Conservation (phyloP, 345 rosid species). For the Populus ilicifolia region DNA sequence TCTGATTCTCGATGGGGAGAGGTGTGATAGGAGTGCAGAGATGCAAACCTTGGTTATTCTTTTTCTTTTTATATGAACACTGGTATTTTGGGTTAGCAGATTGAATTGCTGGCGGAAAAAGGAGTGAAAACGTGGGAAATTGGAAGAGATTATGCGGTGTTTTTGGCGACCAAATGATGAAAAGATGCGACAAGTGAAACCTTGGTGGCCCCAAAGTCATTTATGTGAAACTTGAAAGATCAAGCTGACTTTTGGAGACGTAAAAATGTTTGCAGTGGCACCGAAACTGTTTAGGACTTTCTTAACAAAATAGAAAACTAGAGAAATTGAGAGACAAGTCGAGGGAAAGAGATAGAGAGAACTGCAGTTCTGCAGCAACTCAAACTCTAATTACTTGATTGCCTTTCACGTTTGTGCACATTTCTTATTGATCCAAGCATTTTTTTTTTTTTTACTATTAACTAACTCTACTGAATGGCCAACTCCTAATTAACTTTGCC, state of each 20-base stretch:
- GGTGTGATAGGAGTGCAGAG: not conserved
- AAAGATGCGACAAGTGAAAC: not conserved
- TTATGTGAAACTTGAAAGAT: not conserved
- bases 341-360: too few relatives aligned
- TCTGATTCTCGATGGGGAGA: slow-evolving; percentile 16
- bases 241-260: too few relatives aligned
- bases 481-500: too few relatives aligned
- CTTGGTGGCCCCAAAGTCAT: not conserved
- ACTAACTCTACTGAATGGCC: too few relatives aligned
- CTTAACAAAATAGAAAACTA: too few relatives aligned
- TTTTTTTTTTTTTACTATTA: too few relatives aligned
- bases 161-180: not conserved
- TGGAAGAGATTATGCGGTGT: not conserved
- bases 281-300: not conserved
- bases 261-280: not conserved
- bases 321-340: too few relatives aligned
- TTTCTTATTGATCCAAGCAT: too few relatives aligned
- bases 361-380: too few relatives aligned
- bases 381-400: too few relatives aligned
- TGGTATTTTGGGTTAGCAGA: not conserved
- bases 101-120: not conserved
- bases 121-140: not conserved
- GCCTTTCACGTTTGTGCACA: too few relatives aligned
- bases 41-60: not conserved
- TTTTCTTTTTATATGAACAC: not conserved